phyloP scores from a whole-genome alignment of 768 basidiomycete species.

The Leccinellum luteum region DNA sequence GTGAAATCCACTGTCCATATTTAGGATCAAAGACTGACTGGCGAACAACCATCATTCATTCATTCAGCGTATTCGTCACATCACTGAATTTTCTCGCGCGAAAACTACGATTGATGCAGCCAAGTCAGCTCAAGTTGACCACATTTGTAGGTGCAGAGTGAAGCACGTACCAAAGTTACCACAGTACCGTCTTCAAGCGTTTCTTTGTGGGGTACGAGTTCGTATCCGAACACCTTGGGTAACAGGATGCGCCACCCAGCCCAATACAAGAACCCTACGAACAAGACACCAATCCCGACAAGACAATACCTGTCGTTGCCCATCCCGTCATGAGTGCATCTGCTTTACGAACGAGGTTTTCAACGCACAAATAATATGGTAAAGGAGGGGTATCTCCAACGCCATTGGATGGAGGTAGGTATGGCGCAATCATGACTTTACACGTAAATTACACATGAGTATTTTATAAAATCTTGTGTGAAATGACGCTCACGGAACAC shows the following conservation, averaged over 20 bases:
- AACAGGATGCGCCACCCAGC: conserved; percentile 50
- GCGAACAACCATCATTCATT: too few relatives aligned
- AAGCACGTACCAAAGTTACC: conserved; percentile 45
- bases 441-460: not conserved
- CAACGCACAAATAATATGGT: conserved; percentile 50
- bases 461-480: conserved; percentile 1
- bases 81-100: not conserved
- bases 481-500: conserved; percentile 43
- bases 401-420: conserved; percentile 50
- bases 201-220: conserved; percentile 47
- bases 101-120: not conserved
- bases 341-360: not conserved
- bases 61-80: too few relatives aligned
- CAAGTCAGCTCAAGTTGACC: not conserved
- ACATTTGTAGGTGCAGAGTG: not conserved
- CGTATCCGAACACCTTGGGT: conserved; percentile 48
- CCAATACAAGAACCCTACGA: conserved; percentile 51
- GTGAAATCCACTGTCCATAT: not conserved
- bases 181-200: conserved; percentile 51
- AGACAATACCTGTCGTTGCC: conserved; percentile 44
- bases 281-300: conserved; percentile 50
- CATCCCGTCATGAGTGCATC: conserved; percentile 37
- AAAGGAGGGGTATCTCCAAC: conserved; percentile 60
- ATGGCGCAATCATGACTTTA: conserved; percentile 54
- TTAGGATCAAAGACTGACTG: too few relatives aligned